Conservation (phyloP, 2,329 filamentous ascomycete genomes). For the Sarocladiaceae sp. region DNA sequence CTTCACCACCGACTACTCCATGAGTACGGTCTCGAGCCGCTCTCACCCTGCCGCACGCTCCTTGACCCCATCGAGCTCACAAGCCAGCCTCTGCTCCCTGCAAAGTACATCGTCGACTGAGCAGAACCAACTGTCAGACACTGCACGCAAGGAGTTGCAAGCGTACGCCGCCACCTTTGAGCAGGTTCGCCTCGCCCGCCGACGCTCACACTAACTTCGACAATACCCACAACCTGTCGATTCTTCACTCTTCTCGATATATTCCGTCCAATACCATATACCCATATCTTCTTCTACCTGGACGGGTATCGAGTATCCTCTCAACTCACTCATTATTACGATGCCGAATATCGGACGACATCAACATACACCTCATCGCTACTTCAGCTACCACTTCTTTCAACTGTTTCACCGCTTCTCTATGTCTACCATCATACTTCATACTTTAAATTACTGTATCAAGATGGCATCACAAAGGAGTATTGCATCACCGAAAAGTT, state of each 20-base stretch:
- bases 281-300: conserved; percentile 12
- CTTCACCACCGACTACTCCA: conserved; percentile 19
- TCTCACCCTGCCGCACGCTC: conserved; percentile 26
- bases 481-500: conserved; percentile 8
- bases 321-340: conserved; percentile 4
- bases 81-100: conserved; percentile 77
- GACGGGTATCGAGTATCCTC: neutral
- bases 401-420: neutral
- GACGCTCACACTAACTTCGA: conserved; percentile 48
- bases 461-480: conserved; percentile 8
- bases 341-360: neutral
- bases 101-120: conserved; percentile 56
- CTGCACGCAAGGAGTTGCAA: conserved; percentile 71
- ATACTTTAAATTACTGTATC: conserved; percentile 6
- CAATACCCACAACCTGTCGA: conserved; percentile 8
- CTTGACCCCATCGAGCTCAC: conserved; percentile 68
- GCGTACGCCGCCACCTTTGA: conserved; percentile 88
- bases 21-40: conserved; percentile 24
- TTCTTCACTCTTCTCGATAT: conserved; percentile 1
- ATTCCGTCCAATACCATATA: conserved; percentile 10
- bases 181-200: conserved; percentile 59
- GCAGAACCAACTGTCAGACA: conserved; percentile 59
- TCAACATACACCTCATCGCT: neutral
- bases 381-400: neutral
- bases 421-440: conserved; percentile 4